A percentile compares a stretch with the other conserved stretches of the same genome.
phyloP scores from a whole-genome alignment of 2,329 filamentous ascomycete genomes.

The Colletotrichum costaricense region DNA sequence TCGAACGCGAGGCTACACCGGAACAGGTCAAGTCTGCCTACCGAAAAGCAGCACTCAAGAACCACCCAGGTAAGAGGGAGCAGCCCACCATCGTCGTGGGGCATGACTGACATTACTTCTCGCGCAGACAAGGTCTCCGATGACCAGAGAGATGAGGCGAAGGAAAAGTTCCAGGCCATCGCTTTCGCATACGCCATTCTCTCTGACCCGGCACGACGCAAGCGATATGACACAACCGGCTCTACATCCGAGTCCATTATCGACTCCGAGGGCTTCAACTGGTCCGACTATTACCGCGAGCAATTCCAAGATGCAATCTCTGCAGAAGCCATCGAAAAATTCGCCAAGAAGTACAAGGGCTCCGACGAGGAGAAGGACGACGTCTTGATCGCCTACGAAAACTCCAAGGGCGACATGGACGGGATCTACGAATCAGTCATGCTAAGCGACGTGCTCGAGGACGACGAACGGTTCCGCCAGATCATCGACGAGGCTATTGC shows the following conservation, averaged over 20 bases:
- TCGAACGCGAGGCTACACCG: constrained; percentile 77
- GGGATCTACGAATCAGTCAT: constrained; percentile 85
- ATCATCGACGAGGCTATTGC: constrained; percentile 87
- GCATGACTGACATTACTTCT: not conserved
- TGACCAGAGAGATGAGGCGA: constrained; percentile 76
- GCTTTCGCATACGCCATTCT: constrained; percentile 96
- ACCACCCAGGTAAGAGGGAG: constrained; percentile 78
- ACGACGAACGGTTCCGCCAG: constrained; percentile 84
- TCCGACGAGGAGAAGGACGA: constrained; percentile 88
- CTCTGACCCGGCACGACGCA: constrained; percentile 82
- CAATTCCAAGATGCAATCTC: constrained; percentile 85
- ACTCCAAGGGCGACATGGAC: constrained; percentile 80
- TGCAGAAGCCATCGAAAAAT: constrained; percentile 77
- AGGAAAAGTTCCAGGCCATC: constrained; percentile 87
- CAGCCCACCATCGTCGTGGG: not conserved
- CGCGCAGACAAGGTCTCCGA: constrained; percentile 78
- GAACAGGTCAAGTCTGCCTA: constrained; percentile 92
- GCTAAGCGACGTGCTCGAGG: constrained; percentile 83
- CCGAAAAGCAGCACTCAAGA: constrained; percentile 86
- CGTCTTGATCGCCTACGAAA: constrained; percentile 80
- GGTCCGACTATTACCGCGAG: constrained; percentile 88
- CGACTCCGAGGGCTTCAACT: constrained; percentile 85
- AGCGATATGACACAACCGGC: constrained; percentile 90
- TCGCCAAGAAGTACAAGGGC: constrained; percentile 83
- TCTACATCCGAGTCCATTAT: constrained; percentile 86